phyloP scores from a whole-genome alignment of 805 yeast species.

The Hanseniaspora opuntiae region DNA sequence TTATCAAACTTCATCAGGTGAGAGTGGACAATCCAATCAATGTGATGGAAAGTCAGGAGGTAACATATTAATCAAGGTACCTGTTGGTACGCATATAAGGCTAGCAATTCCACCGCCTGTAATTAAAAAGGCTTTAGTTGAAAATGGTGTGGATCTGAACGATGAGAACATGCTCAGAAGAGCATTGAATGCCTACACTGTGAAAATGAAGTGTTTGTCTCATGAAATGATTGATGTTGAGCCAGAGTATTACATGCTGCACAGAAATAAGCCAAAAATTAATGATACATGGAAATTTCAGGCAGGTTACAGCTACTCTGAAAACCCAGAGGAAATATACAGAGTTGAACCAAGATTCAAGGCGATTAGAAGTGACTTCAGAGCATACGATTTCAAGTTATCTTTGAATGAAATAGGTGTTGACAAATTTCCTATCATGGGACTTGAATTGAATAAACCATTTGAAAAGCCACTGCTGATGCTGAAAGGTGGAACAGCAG shows the following conservation, averaged over 20 bases:
- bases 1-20: constrained; percentile 63
- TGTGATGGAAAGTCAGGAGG: constrained; percentile 76
- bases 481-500: constrained; percentile 80
- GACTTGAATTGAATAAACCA: constrained; percentile 55
- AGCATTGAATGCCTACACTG: constrained; percentile 16
- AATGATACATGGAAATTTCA: constrained; percentile 69
- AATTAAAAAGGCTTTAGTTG: constrained; percentile 25
- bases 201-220: constrained; percentile 27
- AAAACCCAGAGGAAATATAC: constrained; percentile 60
- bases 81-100: constrained; percentile 75
- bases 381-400: constrained; percentile 46
- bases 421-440: constrained; percentile 71
- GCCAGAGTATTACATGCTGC: constrained; percentile 43
- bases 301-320: constrained; percentile 22
- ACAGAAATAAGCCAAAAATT: constrained; percentile 28
- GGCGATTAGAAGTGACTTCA: constrained; percentile 50
- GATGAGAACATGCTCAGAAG: constrained; percentile 19
- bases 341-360: constrained; percentile 50
- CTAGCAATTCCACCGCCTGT: constrained; percentile 69
- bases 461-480: constrained; percentile 55
- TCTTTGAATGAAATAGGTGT: constrained; percentile 41
- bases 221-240: constrained; percentile 20
- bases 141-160: constrained; percentile 14
- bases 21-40: constrained; percentile 58
- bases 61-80: constrained; percentile 70